Evolutionary conservation across 805 yeast species (phyloP).

Genomic region (Starmerella tilneyi): DNA sequence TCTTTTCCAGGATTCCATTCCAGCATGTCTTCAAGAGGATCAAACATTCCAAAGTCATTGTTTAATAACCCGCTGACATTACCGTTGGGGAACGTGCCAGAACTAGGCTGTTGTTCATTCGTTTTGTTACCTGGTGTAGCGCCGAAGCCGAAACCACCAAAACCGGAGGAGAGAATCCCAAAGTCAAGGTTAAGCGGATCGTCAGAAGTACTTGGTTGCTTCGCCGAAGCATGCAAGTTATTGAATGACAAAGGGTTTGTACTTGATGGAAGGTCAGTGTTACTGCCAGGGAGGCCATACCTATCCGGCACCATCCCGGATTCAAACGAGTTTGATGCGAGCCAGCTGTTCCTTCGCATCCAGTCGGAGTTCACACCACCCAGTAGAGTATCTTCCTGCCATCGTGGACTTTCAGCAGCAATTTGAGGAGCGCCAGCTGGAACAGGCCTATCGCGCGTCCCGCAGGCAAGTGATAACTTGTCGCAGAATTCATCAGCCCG

Average conservation of each 20-base stretch:
- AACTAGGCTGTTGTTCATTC: no score
- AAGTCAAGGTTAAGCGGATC: conserved; percentile 19
- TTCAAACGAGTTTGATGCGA: background rate
- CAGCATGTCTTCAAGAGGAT: conserved; percentile 29
- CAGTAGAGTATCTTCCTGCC: conserved; percentile 18
- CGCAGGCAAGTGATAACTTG: conserved; percentile 71
- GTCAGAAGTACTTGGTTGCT: background rate
- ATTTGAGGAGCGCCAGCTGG: conserved; percentile 30
- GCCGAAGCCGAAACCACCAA: conserved; percentile 17
- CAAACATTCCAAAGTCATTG: conserved; percentile 31
- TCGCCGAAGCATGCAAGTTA: background rate
- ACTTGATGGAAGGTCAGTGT: no score
- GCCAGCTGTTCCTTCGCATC: conserved; percentile 12
- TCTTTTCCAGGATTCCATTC: conserved; percentile 17
- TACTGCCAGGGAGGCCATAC: no score
- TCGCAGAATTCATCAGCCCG: conserved; percentile 58
- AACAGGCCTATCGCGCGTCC: conserved; percentile 48
- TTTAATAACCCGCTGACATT: conserved; percentile 29
- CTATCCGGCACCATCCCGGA: background rate
- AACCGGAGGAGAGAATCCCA: conserved; percentile 16
- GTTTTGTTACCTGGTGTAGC: no score
- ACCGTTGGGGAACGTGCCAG: background rate
- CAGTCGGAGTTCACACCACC: conserved; percentile 9
- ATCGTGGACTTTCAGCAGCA: conserved; percentile 20
- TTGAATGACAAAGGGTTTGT: no score